Evolutionary conservation across 805 yeast species (phyloP).

Genomic region (Yarrowia sp.): DNA sequence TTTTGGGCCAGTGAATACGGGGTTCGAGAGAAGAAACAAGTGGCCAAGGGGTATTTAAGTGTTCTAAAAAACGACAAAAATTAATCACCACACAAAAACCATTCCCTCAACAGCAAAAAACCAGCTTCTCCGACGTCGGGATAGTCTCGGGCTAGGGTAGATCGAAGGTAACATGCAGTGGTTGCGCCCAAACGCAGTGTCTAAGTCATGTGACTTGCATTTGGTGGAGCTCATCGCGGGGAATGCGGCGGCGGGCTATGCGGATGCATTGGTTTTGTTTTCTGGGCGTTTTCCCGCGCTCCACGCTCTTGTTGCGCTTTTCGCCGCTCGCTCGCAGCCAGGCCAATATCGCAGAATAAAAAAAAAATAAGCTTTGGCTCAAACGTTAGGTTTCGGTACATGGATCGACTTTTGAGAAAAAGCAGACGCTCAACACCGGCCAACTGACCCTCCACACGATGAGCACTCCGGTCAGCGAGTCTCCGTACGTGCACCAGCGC

Average conservation of each 20-base stretch:
- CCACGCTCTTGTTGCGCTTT: neutral
- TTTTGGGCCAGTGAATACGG: too few species aligned
- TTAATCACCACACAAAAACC: too few species aligned
- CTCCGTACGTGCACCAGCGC: slow-evolving; percentile 26
- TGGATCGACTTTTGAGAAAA: slow-evolving; percentile 25
- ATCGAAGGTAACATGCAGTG: neutral
- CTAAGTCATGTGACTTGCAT: neutral
- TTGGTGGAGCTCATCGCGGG: neutral
- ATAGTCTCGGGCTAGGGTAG: slow-evolving; percentile 3
- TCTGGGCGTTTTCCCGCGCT: too few species aligned
- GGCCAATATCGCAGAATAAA: neutral
- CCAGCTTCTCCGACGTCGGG: neutral
- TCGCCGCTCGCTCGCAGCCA: neutral
- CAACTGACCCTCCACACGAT: neutral
- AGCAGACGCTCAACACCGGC: slow-evolving; percentile 1
- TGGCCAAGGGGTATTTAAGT: too few species aligned
- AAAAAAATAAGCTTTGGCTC: neutral
- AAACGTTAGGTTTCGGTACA: slow-evolving; percentile 9
- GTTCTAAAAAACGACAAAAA: too few species aligned
- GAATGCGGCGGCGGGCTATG: neutral
- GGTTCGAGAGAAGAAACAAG: too few species aligned
- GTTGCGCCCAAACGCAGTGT: slow-evolving; percentile 4
- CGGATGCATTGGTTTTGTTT: neutral
- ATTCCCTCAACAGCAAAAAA: too few species aligned
- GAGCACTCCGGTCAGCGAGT: slow-evolving; percentile 23